These are phyloP conservation scores for Protomyces pachydermus DNA, from an alignment of 1,139 yeast species.

Conservation along the genomic window DNA sequence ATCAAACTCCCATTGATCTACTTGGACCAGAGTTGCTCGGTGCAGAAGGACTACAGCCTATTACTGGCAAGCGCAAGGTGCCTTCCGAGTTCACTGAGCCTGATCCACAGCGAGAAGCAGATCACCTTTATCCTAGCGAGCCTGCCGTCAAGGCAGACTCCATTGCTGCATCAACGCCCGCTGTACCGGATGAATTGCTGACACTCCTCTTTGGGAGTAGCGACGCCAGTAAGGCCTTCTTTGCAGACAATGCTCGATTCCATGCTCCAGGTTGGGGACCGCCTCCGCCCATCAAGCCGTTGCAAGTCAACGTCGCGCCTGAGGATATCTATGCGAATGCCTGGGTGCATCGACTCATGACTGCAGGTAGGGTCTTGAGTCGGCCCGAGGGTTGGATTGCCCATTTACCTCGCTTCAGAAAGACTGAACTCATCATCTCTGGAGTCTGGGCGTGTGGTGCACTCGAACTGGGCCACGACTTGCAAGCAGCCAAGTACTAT, in stretches of 20 bases:
- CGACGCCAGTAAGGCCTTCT: not conserved
- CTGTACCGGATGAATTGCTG: not conserved
- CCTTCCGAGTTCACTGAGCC: not conserved
- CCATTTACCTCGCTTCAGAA: not conserved
- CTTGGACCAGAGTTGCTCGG: not conserved
- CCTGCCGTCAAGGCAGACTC: not conserved
- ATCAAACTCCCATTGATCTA: not conserved
- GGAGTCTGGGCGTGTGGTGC: slow-evolving; percentile 7
- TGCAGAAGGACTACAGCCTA: not conserved
- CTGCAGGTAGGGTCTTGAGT: not conserved
- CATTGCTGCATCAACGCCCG: not conserved
- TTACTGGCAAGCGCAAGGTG: too few species aligned
- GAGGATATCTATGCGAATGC: not conserved
- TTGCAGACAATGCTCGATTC: not conserved
- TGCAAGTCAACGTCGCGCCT: not conserved
- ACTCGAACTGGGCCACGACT: not conserved
- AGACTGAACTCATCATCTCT: not conserved
- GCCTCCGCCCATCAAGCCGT: not conserved
- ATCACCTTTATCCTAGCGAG: not conserved
- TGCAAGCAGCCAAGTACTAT: slow-evolving; percentile 2
- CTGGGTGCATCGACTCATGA: not conserved
- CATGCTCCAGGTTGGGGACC: not conserved
- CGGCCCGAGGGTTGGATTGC: not conserved
- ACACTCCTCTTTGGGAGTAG: not conserved
- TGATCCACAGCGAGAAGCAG: not conserved